phyloP scores from a whole-genome alignment of 2,329 filamentous ascomycete species.

The Aspergillus sp. region DNA sequence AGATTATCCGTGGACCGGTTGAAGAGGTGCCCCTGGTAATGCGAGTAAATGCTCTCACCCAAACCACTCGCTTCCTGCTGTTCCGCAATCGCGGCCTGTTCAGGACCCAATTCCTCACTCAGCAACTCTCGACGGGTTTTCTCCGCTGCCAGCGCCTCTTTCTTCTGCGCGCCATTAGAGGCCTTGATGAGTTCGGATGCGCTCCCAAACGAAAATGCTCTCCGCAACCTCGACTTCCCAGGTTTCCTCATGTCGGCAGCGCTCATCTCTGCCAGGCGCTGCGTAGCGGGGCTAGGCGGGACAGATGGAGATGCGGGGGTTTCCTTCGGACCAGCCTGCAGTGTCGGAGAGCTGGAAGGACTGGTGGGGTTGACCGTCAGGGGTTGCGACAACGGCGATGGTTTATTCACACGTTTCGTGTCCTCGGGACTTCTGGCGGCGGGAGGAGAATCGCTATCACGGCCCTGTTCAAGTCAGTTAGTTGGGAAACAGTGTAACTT shows the following conservation, averaged over 20 bases:
- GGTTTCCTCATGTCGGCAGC: conserved; percentile 70
- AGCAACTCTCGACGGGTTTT: conserved; percentile 59
- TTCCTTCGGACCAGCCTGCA: conserved; percentile 15
- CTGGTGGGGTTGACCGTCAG: conserved; percentile 40
- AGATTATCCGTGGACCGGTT: conserved; percentile 89
- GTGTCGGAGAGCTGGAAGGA: conserved; percentile 11
- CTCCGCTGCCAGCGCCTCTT: conserved; percentile 38
- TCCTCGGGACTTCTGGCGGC: conserved; percentile 51
- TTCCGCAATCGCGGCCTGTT: conserved; percentile 83
- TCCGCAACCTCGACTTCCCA: conserved; percentile 75
- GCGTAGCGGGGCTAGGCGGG: conserved; percentile 60
- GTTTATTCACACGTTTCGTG: conserved; percentile 56
- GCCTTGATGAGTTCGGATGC: conserved; percentile 79
- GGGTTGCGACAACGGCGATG: conserved; percentile 68
- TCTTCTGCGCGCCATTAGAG: conserved; percentile 47
- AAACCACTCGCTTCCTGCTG: conserved; percentile 88
- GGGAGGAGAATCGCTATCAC: background rate
- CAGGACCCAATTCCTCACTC: conserved; percentile 67
- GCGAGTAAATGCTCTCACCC: conserved; percentile 83
- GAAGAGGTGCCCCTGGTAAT: conserved; percentile 71
- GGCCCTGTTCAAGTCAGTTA: background rate
- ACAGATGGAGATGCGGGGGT: conserved; percentile 25
- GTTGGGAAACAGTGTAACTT: background rate
- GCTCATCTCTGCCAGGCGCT: conserved; percentile 78
- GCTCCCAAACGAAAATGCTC: conserved; percentile 95